These are phyloP conservation scores for Chytriomyces sp. DNA, from an alignment of 192 early-diverging fungal genomes.

Conservation along the genomic window DNA sequence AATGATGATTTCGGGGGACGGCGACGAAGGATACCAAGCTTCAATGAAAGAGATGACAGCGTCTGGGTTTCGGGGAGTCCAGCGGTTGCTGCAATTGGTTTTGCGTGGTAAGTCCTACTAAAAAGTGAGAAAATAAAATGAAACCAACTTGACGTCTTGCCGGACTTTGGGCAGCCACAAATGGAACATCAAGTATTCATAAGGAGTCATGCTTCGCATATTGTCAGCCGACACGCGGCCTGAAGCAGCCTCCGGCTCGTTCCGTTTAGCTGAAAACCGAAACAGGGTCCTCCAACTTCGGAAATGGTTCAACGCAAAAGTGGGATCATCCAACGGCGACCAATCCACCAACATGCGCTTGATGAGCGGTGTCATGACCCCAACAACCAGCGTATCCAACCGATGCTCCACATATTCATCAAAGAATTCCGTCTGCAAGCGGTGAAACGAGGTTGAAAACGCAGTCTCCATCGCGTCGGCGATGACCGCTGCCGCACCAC, in stretches of 20 bases:
- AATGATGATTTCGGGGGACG: constrained; percentile 17
- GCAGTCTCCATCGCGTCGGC: background rate
- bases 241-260: constrained; percentile 25
- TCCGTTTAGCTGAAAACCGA: constrained; percentile 33
- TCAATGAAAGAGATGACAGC: constrained; percentile 68
- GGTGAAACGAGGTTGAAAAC: constrained; percentile 56
- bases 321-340: constrained; percentile 68
- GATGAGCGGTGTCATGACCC: constrained; percentile 56
- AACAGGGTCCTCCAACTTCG: constrained; percentile 63
- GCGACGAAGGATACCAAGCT: constrained; percentile 56
- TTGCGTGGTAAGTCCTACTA: constrained; percentile 4
- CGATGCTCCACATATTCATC: constrained; percentile 59
- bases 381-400: constrained; percentile 70
- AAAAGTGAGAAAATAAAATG: constrained; percentile 7
- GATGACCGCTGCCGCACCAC: background rate
- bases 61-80: constrained; percentile 71
- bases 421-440: constrained; percentile 56
- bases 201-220: constrained; percentile 65
- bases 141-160: constrained; percentile 74
- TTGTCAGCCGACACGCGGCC: background rate
- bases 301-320: constrained; percentile 51
- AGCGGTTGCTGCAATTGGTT: constrained; percentile 60
- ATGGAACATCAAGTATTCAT: constrained; percentile 74
- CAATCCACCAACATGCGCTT: constrained; percentile 56
- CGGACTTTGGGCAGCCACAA: constrained; percentile 79